Evolutionary conservation across 2,329 filamentous ascomycete genomes (phyloP).

Genomic region (Catunica adiposa): DNA sequence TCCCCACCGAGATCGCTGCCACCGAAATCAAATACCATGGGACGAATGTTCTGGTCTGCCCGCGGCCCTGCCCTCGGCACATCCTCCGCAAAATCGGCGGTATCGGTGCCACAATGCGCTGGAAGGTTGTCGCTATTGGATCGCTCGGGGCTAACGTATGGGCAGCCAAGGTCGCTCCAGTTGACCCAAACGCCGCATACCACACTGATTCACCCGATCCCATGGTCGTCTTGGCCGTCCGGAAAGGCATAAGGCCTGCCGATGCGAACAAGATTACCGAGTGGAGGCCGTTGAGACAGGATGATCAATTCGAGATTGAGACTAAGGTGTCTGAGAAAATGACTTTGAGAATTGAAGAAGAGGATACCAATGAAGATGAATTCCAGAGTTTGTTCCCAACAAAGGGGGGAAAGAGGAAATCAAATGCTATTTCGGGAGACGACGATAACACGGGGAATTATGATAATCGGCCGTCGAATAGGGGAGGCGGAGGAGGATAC

Average conservation of each 20-base stretch:
- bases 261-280: slow-evolving; percentile 69
- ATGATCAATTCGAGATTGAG: slow-evolving; percentile 61
- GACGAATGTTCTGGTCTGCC: slow-evolving; percentile 81
- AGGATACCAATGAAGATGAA: slow-evolving; percentile 43
- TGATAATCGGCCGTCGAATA: slow-evolving; percentile 20
- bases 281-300: slow-evolving; percentile 61
- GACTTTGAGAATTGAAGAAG: slow-evolving; percentile 62
- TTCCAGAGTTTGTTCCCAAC: slow-evolving; percentile 47
- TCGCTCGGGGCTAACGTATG: slow-evolving; percentile 68
- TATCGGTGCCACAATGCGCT: slow-evolving; percentile 65
- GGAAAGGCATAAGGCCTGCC: slow-evolving; percentile 56
- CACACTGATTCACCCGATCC: slow-evolving; percentile 69
- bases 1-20: slow-evolving; percentile 45
- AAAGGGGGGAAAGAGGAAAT: slow-evolving; percentile 38
- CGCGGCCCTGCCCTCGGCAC: slow-evolving; percentile 52
- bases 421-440: neutral
- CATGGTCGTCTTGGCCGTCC: slow-evolving; percentile 66
- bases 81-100: slow-evolving; percentile 76
- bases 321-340: slow-evolving; percentile 77
- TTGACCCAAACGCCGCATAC: slow-evolving; percentile 47
- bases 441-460: slow-evolving; percentile 22
- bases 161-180: slow-evolving; percentile 65
- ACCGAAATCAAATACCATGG: slow-evolving; percentile 65
- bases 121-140: slow-evolving; percentile 65
- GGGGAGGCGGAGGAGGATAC: slow-evolving; percentile 21